phyloP scores from a whole-genome alignment of 2,329 filamentous ascomycete species.

The Pseudogymnoascus sp. region DNA sequence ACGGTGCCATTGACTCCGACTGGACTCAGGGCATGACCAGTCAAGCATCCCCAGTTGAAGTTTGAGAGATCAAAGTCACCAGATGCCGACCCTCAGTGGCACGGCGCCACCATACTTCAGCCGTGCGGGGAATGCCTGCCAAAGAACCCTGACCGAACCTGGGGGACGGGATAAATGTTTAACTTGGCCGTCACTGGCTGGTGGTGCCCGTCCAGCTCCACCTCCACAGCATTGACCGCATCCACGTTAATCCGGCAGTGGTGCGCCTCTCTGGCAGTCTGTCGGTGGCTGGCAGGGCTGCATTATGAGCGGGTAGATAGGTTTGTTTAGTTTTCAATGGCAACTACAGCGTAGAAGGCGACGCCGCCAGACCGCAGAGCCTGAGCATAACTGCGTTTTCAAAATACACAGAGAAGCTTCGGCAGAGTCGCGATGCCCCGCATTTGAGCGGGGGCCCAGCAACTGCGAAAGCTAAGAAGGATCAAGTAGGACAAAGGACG shows the following conservation, averaged over 20 bases:
- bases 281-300: not conserved
- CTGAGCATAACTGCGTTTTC: not conserved
- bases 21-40: not conserved
- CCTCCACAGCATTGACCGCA: not conserved
- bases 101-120: not conserved
- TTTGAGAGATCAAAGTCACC: not conserved
- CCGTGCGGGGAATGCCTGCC: not conserved
- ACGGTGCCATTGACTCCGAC: not conserved
- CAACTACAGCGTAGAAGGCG: not conserved
- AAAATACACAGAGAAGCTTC: not conserved
- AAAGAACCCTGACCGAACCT: not conserved
- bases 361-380: too few relatives aligned
- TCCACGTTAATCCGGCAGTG: conserved; percentile 5
- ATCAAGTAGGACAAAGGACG: not conserved
- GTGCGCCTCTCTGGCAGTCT: conserved; percentile 4
- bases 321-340: not conserved
- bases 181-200: not conserved
- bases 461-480: not conserved
- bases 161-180: conserved; percentile 1
- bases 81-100: not conserved
- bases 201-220: not conserved
- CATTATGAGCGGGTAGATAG: not conserved
- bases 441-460: not conserved
- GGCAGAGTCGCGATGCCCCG: not conserved
- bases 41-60: not conserved